These are phyloP conservation scores for Coemansia sp. DNA, from an alignment of 192 early-diverging fungal genomes.

Conservation along the genomic window DNA sequence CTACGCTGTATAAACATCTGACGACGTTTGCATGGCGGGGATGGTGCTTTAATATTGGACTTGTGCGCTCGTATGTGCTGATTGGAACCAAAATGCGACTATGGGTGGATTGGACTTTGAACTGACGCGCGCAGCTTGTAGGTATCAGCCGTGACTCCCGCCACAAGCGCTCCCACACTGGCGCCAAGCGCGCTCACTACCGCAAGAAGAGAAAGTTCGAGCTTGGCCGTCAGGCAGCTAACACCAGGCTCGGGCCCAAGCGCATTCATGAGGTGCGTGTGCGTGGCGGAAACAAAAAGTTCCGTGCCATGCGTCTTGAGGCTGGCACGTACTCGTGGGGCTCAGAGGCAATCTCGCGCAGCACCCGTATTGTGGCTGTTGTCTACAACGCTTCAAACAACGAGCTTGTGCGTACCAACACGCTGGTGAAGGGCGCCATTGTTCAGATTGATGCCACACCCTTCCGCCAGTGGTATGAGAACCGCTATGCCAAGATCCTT, in stretches of 20 bases:
- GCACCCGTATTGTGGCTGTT: conserved; percentile 93
- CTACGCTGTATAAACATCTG: not conserved
- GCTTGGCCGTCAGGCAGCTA: conserved; percentile 96
- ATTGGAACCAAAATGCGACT: not conserved
- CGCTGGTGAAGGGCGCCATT: conserved; percentile 96
- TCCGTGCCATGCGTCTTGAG: conserved; percentile 96
- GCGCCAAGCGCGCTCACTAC: conserved; percentile 99
- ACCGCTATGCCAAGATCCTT: conserved; percentile 88
- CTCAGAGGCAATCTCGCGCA: conserved; percentile 91
- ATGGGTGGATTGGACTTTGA: not conserved
- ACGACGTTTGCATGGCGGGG: not conserved
- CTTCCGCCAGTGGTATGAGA: conserved; percentile 99
- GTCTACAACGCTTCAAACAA: conserved; percentile 99
- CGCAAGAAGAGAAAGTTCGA: conserved; percentile 99
- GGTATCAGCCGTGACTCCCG: conserved; percentile 99
- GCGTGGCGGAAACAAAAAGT: conserved; percentile 99
- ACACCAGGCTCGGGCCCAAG: conserved; percentile 97
- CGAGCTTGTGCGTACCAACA: conserved; percentile 99
- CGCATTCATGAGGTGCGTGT: conserved; percentile 94
- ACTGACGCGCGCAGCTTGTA: conserved; percentile 32
- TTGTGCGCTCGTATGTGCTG: not conserved
- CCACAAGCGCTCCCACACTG: conserved; percentile 96
- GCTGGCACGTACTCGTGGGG: conserved; percentile 97
- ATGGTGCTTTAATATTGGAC: not conserved
- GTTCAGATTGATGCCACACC: conserved; percentile 98